A percentile compares a stretch with the other conserved stretches of the same genome.
phyloP scores from a whole-genome alignment of 352 stramenopile species.

The Albugo laibachii region DNA sequence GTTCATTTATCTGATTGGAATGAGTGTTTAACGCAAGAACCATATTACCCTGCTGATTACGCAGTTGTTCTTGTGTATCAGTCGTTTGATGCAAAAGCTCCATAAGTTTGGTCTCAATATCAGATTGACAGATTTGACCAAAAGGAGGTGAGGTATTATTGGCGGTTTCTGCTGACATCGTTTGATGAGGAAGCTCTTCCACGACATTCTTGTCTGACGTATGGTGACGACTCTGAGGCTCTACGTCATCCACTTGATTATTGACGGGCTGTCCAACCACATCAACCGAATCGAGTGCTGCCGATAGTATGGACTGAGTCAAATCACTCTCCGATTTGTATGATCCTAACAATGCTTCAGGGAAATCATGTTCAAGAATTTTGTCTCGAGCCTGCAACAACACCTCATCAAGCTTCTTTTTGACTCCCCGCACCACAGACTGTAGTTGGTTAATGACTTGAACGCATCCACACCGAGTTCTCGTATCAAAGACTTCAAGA shows the following conservation, averaged over 20 bases:
- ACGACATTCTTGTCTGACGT: constrained; percentile 6
- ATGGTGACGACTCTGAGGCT: not conserved
- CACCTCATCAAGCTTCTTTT: constrained; percentile 61
- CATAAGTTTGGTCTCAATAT: constrained; percentile 61
- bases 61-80: constrained; percentile 56
- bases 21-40: constrained; percentile 51
- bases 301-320: too few species aligned
- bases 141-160: not conserved
- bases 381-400: constrained; percentile 15
- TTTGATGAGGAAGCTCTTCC: not conserved
- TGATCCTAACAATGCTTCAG: constrained; percentile 3
- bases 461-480: constrained; percentile 28
- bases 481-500: constrained; percentile 45
- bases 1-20: constrained; percentile 56
- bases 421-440: constrained; percentile 40
- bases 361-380: not conserved
- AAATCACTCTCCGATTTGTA: not conserved
- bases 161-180: not conserved
- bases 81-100: constrained; percentile 63
- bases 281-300: not conserved
- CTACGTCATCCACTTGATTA: too few species aligned
- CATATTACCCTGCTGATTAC: constrained; percentile 65
- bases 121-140: constrained; percentile 12
- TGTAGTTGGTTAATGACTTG: constrained; percentile 49
- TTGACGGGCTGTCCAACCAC: not conserved